Evolutionary conservation across 768 basidiomycete genomes (phyloP).

Genomic region (Naematelia aurantialba): DNA sequence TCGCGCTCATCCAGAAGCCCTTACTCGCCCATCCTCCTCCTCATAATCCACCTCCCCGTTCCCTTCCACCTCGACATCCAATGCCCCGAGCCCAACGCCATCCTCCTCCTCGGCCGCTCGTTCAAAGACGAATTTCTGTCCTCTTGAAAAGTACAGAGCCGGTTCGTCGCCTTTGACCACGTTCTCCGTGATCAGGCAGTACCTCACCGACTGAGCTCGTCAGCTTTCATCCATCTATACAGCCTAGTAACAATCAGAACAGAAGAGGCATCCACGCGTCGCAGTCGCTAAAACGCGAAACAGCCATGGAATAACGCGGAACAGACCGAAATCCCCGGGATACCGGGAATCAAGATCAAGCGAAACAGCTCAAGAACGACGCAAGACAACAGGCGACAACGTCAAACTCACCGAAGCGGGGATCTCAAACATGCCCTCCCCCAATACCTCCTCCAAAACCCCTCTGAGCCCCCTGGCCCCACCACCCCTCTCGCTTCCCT

Average conservation of each 20-base stretch:
- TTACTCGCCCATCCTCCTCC: slow-evolving; percentile 8
- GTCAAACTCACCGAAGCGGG: slow-evolving; percentile 47
- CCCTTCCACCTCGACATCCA: slow-evolving; percentile 11
- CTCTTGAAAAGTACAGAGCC: slow-evolving; percentile 68
- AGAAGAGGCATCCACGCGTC: no score
- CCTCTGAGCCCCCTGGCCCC: slow-evolving; percentile 86
- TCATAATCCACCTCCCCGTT: slow-evolving; percentile 10
- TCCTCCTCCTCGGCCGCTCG: slow-evolving; percentile 43
- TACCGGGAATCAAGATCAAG: no score
- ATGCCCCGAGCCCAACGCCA: slow-evolving; percentile 8
- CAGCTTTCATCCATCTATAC: background rate
- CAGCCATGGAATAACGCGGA: background rate
- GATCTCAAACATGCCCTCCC: slow-evolving; percentile 77
- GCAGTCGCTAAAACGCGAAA: background rate
- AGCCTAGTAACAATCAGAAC: no score
- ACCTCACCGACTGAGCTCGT: slow-evolving; percentile 61
- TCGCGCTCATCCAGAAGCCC: slow-evolving; percentile 10
- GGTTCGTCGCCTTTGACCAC: slow-evolving; percentile 63
- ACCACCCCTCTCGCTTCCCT: slow-evolving; percentile 75
- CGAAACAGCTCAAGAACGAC: no score
- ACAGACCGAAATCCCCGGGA: no score
- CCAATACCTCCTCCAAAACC: slow-evolving; percentile 77
- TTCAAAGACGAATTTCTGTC: slow-evolving; percentile 37
- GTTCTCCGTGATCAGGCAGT: slow-evolving; percentile 73
- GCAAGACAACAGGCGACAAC: no score